Evolutionary conservation across 495 filamentous ascomycete species (phyloP), one percentile per base, ranked within the genome.

Genomic region (Cercophora newfieldiana): DNA sequence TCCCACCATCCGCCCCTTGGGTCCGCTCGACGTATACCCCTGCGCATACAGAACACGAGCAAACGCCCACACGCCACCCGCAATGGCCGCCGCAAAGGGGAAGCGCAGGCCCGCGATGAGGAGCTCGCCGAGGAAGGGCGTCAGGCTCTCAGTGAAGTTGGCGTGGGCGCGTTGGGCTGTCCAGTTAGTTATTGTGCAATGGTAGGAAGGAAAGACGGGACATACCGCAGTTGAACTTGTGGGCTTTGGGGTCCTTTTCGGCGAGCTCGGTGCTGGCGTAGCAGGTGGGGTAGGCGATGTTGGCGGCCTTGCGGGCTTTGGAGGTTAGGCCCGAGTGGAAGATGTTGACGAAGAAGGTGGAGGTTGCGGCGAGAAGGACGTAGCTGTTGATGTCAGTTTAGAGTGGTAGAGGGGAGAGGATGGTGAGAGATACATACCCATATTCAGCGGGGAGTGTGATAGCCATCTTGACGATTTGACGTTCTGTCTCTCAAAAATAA

Each of bases 61-160:
- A 2, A 84, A 47, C 30, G 85, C 73, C 90, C 90, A 93, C 5
- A 72, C 70, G 6, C 72, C 80, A 22, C 87, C 86, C 16, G 89
- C 67, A 3, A 60, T 72, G 7, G 86, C 80, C 0, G 86, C 82
- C 1, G 80, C 68, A 21, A 81, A 66, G 0, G 90, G 90, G 76
- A 86, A 88, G 67, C 82, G 76, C 66, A 88, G 69, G 31, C 82
- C 80, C 19, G 80, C 72, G 30, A 89, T 80, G 56, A 90, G 75
- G 21, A 91, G 76, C 30, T 79, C 81, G 48, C 78, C 81, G 33
- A 91, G 73, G 78, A 88, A 81, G 28, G 87, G 80, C 4, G 86
- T 70, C 19, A 86, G 74, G 72, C 89, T 89, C 76, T 93, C 90
- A 56, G 86, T 80, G 76, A 85, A 91, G 77, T 91, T 91, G 66